Evolutionary conservation across 768 basidiomycete genomes (phyloP).

Genomic region (Amyloporia xantha): DNA sequence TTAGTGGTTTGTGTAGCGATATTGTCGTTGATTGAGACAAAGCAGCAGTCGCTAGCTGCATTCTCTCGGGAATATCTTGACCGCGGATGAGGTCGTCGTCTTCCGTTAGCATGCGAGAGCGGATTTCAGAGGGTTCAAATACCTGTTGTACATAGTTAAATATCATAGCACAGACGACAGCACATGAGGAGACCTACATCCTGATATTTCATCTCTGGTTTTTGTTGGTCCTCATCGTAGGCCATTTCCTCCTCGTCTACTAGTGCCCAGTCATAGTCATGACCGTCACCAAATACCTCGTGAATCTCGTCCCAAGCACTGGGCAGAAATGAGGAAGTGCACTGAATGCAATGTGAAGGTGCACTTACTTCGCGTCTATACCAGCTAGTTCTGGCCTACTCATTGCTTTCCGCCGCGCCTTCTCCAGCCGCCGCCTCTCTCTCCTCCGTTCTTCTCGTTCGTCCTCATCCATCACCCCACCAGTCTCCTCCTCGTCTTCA

Average conservation of each 20-base stretch:
- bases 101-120: slow-evolving; percentile 80
- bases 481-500: slow-evolving; percentile 60
- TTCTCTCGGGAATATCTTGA: slow-evolving; percentile 90
- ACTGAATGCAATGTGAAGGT: background rate
- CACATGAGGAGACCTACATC: slow-evolving; percentile 57
- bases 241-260: slow-evolving; percentile 64
- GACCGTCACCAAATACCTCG: slow-evolving; percentile 94
- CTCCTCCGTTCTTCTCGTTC: slow-evolving; percentile 70
- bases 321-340: background rate
- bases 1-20: slow-evolving; percentile 55
- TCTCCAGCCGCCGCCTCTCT: slow-evolving; percentile 59
- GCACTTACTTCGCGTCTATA: slow-evolving; percentile 77
- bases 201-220: slow-evolving; percentile 75
- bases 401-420: slow-evolving; percentile 59
- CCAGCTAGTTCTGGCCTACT: slow-evolving; percentile 66
- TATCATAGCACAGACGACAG: slow-evolving; percentile 4
- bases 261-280: slow-evolving; percentile 94
- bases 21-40: slow-evolving; percentile 61
- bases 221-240: slow-evolving; percentile 45
- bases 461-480: slow-evolving; percentile 62
- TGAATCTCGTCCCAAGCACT: slow-evolving; percentile 95
- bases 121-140: slow-evolving; percentile 96
- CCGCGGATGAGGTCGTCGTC: slow-evolving; percentile 90
- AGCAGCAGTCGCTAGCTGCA: slow-evolving; percentile 85
- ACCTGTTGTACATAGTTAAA: slow-evolving; percentile 46